phyloP scores from a whole-genome alignment of 1,284 basidiomycete genomes.

The Apiotrichum porosum region DNA sequence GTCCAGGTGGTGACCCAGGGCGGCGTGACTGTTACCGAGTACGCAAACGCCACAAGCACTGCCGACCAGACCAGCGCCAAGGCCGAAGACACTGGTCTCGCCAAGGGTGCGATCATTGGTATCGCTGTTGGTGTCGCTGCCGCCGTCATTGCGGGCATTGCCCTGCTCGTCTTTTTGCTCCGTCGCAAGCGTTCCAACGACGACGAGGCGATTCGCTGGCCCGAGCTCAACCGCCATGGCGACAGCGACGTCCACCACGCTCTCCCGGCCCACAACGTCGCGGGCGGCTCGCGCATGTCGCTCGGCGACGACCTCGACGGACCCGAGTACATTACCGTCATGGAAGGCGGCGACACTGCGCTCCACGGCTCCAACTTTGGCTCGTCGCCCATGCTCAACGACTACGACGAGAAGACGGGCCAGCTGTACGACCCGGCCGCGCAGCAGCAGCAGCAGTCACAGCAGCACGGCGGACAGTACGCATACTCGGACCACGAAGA shows the following conservation, averaged over 20 bases:
- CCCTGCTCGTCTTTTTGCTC: conserved; percentile 32
- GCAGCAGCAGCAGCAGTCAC: background rate
- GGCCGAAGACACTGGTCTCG: conserved; percentile 17
- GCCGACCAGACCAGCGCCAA: too few species aligned
- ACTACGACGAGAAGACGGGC: conserved; percentile 24
- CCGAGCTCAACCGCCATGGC: conserved; percentile 48
- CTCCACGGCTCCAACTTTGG: conserved; percentile 35
- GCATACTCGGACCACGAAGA: conserved; percentile 24
- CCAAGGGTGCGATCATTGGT: conserved; percentile 44
- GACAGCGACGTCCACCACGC: conserved; percentile 44
- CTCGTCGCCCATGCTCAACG: conserved; percentile 25
- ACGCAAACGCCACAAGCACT: background rate
- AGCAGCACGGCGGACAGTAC: background rate
- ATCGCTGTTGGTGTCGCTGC: conserved; percentile 42
- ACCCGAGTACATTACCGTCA: conserved; percentile 10
- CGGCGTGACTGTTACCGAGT: background rate
- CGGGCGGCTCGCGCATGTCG: conserved; percentile 26
- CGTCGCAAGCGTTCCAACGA: conserved; percentile 36
- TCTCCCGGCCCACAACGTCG: conserved; percentile 39
- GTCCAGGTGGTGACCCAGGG: too few species aligned
- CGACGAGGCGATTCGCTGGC: conserved; percentile 49
- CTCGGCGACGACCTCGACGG: conserved; percentile 31
- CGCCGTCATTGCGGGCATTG: conserved; percentile 34
- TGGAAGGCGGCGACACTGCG: conserved; percentile 8
- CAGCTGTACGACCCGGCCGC: conserved; percentile 1